Percentiles rank a stretch among this genome's conserved stretches.
Evolutionary conservation across 208 protist genomes (phyloP).

Genomic region (Trypanosoma conorhini): DNA sequence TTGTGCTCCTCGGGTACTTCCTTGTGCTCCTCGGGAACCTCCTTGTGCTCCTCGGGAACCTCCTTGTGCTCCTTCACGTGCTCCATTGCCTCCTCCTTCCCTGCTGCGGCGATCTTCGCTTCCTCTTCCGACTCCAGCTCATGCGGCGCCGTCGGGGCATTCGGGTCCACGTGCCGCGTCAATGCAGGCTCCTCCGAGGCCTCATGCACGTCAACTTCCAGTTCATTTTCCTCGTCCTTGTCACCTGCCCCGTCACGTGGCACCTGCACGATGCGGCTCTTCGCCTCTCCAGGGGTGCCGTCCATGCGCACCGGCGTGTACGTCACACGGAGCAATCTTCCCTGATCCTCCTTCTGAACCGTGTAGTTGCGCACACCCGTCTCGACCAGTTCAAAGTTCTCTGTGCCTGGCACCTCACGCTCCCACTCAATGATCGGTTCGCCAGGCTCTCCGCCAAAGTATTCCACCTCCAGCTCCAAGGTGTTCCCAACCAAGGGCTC

Average conservation of each 20-base stretch:
- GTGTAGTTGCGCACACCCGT: constrained; percentile 52
- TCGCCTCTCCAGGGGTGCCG: constrained; percentile 63
- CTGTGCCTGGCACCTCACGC: constrained; percentile 61
- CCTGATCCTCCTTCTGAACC: constrained; percentile 60
- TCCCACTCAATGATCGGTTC: constrained; percentile 73
- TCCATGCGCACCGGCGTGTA: constrained; percentile 87
- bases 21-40: no score
- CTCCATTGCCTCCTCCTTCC: constrained; percentile 1
- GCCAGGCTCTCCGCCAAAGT: constrained; percentile 73
- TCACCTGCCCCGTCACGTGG: constrained; percentile 23
- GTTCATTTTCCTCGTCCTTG: constrained; percentile 7
- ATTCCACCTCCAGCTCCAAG: constrained; percentile 68
- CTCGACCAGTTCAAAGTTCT: constrained; percentile 56
- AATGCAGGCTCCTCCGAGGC: background rate
- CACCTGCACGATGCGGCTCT: constrained; percentile 56
- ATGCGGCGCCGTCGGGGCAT: background rate
- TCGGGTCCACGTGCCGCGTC: constrained; percentile 13
- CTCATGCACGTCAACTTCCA: background rate
- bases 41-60: no score
- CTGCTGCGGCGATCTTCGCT: background rate
- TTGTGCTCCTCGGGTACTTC: no score
- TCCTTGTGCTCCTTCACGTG: constrained; percentile 4
- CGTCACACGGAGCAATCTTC: constrained; percentile 76
- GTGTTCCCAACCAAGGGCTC: constrained; percentile 58
- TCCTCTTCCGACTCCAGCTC: constrained; percentile 1